Evolutionary conservation across 805 yeast genomes (phyloP).

Genomic region (Hanseniaspora mollemarum): DNA sequence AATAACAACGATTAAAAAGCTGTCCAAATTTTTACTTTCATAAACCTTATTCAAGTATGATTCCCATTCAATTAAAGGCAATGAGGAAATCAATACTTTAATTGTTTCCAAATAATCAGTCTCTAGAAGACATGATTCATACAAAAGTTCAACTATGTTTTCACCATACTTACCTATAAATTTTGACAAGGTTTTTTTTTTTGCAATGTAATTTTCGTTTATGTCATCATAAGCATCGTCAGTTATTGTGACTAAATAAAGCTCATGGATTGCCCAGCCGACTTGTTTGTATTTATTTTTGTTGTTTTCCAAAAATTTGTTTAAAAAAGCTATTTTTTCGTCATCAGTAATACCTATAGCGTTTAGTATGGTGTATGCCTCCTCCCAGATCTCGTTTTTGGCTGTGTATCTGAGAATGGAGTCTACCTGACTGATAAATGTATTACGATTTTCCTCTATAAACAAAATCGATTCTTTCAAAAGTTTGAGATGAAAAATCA

Average conservation of each 20-base stretch:
- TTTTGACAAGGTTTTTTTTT: not conserved
- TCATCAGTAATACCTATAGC: not conserved
- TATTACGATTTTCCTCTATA: not conserved
- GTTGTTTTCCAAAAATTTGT: not conserved
- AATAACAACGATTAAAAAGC: not conserved
- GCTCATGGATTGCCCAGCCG: conserved; percentile 4
- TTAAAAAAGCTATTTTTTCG: not conserved
- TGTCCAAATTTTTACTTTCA: not conserved
- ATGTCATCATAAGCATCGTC: not conserved
- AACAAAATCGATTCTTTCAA: not conserved
- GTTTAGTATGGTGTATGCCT: not conserved
- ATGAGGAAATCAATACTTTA: not conserved
- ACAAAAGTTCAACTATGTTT: conserved; percentile 4
- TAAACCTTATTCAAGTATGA: not conserved
- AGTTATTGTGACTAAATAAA: not conserved
- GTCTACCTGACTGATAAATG: conserved; percentile 1
- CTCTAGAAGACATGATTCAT: conserved; percentile 6
- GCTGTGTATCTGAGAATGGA: conserved; percentile 8
- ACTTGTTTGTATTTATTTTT: not conserved
- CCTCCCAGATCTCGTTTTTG: not conserved
- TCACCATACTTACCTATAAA: conserved; percentile 1
- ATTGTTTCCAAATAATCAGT: not conserved
- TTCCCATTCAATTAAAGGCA: conserved; percentile 11
- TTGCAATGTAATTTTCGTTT: not conserved
- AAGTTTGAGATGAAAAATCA: conserved; percentile 22